Evolutionary conservation across 768 basidiomycete genomes (phyloP).

Genomic region (Pleurotus giganteus): DNA sequence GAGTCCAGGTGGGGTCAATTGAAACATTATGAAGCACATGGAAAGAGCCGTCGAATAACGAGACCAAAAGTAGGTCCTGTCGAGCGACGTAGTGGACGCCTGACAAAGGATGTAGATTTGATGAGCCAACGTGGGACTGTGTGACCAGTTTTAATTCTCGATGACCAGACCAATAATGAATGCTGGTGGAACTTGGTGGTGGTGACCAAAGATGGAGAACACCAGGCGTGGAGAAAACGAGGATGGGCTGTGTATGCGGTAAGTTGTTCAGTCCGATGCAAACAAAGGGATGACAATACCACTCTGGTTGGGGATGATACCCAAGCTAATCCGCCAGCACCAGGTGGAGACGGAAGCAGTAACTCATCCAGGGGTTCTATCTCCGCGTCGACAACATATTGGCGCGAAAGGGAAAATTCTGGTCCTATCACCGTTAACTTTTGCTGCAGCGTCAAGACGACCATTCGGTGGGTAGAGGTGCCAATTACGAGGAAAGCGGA

Average conservation of each 20-base stretch:
- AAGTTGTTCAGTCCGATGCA: neutral
- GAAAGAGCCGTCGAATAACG: constrained; percentile 70
- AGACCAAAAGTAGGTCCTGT: constrained; percentile 53
- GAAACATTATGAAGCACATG: constrained; percentile 57
- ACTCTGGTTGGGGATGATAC: constrained; percentile 34
- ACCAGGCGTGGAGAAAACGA: constrained; percentile 63
- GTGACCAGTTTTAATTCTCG: constrained; percentile 41
- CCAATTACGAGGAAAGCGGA: constrained; percentile 58
- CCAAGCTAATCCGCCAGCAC: constrained; percentile 59
- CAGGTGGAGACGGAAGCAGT: constrained; percentile 36
- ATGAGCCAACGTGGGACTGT: constrained; percentile 57
- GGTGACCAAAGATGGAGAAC: constrained; percentile 25
- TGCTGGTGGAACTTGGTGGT: neutral
- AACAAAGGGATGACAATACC: constrained; percentile 28
- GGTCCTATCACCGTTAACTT: constrained; percentile 27
- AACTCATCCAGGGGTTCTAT: constrained; percentile 29
- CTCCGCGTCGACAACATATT: constrained; percentile 30
- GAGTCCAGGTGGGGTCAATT: constrained; percentile 39
- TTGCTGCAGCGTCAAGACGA: constrained; percentile 54
- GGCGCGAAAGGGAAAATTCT: constrained; percentile 26
- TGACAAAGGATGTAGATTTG: constrained; percentile 54
- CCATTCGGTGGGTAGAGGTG: constrained; percentile 55
- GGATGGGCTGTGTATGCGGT: constrained; percentile 40
- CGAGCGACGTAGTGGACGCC: constrained; percentile 54
- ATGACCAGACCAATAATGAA: constrained; percentile 44